Percentiles rank a stretch among this genome's conserved stretches.
Conservation (phyloP, 495 filamentous ascomycete genomes). For the Sordaria brevicollis region DNA sequence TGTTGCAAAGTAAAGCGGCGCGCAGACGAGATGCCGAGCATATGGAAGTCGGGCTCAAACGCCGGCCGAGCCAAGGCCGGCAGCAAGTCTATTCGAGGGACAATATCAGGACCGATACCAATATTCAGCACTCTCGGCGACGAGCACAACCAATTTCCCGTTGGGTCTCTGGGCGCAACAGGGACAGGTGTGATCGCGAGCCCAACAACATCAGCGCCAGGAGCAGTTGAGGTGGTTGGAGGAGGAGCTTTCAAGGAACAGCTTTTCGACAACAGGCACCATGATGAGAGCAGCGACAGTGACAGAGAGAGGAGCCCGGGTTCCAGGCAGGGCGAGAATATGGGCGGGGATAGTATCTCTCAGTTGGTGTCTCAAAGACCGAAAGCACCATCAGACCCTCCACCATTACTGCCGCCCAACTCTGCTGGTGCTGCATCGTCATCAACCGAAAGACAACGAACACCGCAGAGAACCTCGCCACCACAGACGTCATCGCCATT, state of each 20-base stretch:
- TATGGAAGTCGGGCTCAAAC: slow-evolving; percentile 28
- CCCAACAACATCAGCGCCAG: background rate
- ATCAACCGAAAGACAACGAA: slow-evolving; percentile 16
- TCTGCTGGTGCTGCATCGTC: slow-evolving; percentile 10
- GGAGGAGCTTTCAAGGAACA: background rate
- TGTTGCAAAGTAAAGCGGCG: background rate
- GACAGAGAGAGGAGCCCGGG: background rate
- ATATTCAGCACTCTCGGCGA: slow-evolving; percentile 26
- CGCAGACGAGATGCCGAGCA: slow-evolving; percentile 15
- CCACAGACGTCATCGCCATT: slow-evolving; percentile 8
- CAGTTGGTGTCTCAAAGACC: background rate
- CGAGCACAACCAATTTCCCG: slow-evolving; percentile 34
- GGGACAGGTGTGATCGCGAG: slow-evolving; percentile 25
- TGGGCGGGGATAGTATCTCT: background rate
- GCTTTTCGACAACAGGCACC: background rate
- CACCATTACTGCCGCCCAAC: slow-evolving; percentile 10
- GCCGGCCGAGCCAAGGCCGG: slow-evolving; percentile 30
- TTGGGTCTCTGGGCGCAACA: background rate
- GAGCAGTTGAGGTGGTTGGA: background rate
- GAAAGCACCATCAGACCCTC: slow-evolving; percentile 14
- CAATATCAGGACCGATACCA: slow-evolving; percentile 42
- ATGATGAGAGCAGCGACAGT: background rate
- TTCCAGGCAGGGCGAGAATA: background rate
- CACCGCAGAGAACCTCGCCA: slow-evolving; percentile 9
- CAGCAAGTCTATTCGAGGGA: slow-evolving; percentile 35